Conservation (phyloP, 2,329 filamentous ascomycete genomes). For the Colletotrichum sojae region DNA sequence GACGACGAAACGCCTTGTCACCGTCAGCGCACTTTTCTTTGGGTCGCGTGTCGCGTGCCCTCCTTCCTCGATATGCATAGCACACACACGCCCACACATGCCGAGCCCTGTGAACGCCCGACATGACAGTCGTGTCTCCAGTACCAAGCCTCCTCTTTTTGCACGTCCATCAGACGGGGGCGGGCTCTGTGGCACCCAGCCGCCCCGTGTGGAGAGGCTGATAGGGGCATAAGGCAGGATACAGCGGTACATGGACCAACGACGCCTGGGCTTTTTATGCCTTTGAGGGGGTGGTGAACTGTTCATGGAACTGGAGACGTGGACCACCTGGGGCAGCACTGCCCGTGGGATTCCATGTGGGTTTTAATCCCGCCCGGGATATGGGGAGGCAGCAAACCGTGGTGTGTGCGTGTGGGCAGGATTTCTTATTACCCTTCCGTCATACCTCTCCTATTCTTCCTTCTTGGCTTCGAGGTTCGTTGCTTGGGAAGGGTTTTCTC, state of each 20-base stretch:
- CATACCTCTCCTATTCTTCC: constrained; percentile 10
- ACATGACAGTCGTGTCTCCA: constrained; percentile 37
- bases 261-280: constrained; percentile 10
- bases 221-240: constrained; percentile 2
- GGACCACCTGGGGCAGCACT: constrained; percentile 5
- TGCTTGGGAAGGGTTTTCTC: constrained; percentile 9
- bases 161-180: constrained; percentile 25
- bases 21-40: not conserved
- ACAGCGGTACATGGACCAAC: not conserved
- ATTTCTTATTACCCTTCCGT: constrained; percentile 31
- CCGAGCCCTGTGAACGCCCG: constrained; percentile 19
- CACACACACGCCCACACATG: not conserved
- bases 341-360: constrained; percentile 17
- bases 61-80: constrained; percentile 5
- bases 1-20: not conserved
- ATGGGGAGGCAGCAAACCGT: not conserved
- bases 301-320: not conserved
- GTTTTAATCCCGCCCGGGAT: constrained; percentile 23
- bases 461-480: not conserved
- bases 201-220: constrained; percentile 25
- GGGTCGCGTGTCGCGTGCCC: constrained; percentile 31
- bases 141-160: constrained; percentile 24
- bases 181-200: constrained; percentile 15
- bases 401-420: not conserved
- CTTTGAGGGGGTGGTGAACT: not conserved